phyloP scores from a whole-genome alignment of 352 stramenopile species.

The Phytopythium montanum region DNA sequence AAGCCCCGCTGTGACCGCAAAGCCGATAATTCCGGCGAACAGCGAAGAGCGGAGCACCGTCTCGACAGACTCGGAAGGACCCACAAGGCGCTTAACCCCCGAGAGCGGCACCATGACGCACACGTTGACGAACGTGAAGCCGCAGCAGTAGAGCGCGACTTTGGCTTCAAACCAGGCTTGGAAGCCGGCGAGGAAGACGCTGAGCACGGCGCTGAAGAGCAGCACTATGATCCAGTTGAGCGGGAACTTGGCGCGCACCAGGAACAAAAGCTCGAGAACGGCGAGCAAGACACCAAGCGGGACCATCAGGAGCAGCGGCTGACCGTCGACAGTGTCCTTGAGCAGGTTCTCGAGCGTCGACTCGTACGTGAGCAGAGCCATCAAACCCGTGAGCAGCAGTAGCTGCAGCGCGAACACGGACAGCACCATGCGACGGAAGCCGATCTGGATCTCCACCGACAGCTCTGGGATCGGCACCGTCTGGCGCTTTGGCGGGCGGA shows the following conservation, averaged over 20 bases:
- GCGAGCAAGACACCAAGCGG: slow-evolving; percentile 25
- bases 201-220: slow-evolving; percentile 34
- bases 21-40: slow-evolving; percentile 23
- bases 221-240: slow-evolving; percentile 43
- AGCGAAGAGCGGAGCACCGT: slow-evolving; percentile 29
- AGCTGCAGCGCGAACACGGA: slow-evolving; percentile 42
- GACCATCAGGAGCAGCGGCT: slow-evolving; percentile 5
- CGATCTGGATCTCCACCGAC: slow-evolving; percentile 34
- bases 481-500: slow-evolving; percentile 4
- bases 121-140: slow-evolving; percentile 33
- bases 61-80: slow-evolving; percentile 1
- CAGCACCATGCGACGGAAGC: slow-evolving; percentile 45
- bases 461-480: slow-evolving; percentile 28
- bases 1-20: slow-evolving; percentile 17
- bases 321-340: background rate
- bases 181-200: slow-evolving; percentile 35
- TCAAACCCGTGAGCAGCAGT: slow-evolving; percentile 30
- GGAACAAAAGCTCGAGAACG: slow-evolving; percentile 28
- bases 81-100: slow-evolving; percentile 10
- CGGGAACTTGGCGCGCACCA: slow-evolving; percentile 37
- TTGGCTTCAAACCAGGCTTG: slow-evolving; percentile 43
- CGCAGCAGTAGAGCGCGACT: slow-evolving; percentile 35
- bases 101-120: slow-evolving; percentile 36
- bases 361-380: slow-evolving; percentile 25
- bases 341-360: slow-evolving; percentile 18